Evolutionary conservation across 106 monocot species (phyloP), one percentile per base, ranked within the genome.

Genomic region (Dendrobium nobile): DNA sequence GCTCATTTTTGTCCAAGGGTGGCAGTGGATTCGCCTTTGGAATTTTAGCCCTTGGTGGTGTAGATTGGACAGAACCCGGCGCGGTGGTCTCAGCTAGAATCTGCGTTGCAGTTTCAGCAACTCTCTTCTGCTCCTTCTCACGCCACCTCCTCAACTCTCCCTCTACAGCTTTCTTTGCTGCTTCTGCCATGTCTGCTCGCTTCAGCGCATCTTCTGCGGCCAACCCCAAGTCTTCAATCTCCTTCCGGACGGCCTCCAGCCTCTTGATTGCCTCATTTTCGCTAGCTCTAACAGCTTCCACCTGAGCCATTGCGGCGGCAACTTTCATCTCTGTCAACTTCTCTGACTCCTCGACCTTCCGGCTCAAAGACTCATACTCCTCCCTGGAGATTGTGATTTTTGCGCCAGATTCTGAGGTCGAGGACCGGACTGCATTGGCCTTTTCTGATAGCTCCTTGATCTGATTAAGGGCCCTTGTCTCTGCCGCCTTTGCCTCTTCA

Each of bases 141-240:
- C 88, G 84, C 95, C 85, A 85, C 75, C 81, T 92, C 82, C 75
- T 90, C 77, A 92, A 65, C 75, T 95, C 92, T 42, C 87, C 90
- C 80, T 92, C 95, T 1, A 92, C 85, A 0, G 90, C 92, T 77
- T 78, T 90, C 90, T 88, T 92, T 37, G 95, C 90, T 20, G 90
- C 85, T 45, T 92, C 95, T 0, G 92, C 88, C 88, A 90, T 88
- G 48, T 90, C 88, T 55, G 90, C 92, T 73, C 85, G 83, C 79
- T 87, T 95, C 56, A 92, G 79, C 6, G 95, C 90, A 7, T 95
- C 92, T 68, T 82, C 82, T 61, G 85, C 88, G 4, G 87, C 90
- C 24, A 54, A 44, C 72, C 85, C 86, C 28, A 84, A 86, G 33
- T 92, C 92, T 80, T 92, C 88, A 72, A 85, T 90, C 84, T 95